A percentile compares a stretch with the other conserved stretches of the same genome.
These are phyloP conservation scores for Logfia minima DNA, from an alignment of 129 eudicot genomes.

Conservation along the genomic window DNA sequence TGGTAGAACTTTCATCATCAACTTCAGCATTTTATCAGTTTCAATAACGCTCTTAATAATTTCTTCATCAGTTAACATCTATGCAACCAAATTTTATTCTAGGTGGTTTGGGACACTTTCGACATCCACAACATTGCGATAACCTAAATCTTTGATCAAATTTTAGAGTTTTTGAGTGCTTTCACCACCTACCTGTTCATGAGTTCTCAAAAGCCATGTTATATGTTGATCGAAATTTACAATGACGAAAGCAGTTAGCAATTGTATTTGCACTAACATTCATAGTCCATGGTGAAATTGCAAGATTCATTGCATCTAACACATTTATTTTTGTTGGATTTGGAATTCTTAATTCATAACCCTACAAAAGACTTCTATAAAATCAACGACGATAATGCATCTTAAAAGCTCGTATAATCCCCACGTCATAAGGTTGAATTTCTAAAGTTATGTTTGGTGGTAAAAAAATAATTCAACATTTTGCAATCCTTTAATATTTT, in stretches of 20 bases:
- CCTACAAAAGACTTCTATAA: conserved; percentile 9
- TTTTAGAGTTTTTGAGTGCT: no score
- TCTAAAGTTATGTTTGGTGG: conserved; percentile 21
- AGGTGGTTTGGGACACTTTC: no score
- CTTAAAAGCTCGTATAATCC: conserved; percentile 32
- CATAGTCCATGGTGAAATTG: conserved; percentile 29
- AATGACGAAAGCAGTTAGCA: conserved; percentile 24
- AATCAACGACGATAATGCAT: conserved; percentile 27
- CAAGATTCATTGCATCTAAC: conserved; percentile 36
- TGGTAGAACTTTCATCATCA: no score
- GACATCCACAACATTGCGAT: no score
- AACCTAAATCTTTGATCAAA: no score
- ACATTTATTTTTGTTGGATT: conserved; percentile 29
- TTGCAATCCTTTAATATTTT: no score
- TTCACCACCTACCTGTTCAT: neutral
- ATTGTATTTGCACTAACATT: conserved; percentile 27
- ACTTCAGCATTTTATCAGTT: no score
- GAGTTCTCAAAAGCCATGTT: conserved; percentile 28
- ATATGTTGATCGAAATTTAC: conserved; percentile 33
- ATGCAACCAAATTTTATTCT: no score
- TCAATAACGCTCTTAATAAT: no score
- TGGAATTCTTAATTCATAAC: conserved; percentile 17
- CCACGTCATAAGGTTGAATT: conserved; percentile 33
- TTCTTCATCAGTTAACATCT: no score
- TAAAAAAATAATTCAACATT: no score